Evolutionary conservation across 495 filamentous ascomycete species (phyloP).

Genomic region (Viridothelium virens): DNA sequence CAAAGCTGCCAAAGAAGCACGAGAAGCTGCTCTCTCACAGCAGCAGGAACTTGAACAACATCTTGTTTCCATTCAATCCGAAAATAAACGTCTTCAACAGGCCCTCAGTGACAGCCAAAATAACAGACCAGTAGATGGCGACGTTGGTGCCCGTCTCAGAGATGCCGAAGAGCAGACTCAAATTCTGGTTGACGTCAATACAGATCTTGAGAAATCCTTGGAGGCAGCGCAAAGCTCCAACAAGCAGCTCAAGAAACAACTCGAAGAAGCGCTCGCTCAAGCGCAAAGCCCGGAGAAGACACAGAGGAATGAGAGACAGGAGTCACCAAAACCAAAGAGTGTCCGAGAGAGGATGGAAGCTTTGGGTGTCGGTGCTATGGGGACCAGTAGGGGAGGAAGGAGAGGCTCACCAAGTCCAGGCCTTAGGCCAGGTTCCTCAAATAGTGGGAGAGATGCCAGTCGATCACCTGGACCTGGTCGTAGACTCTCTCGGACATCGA

Average conservation of each 20-base stretch:
- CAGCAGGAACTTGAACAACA: constrained; percentile 5
- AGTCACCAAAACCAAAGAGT: neutral
- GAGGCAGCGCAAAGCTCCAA: constrained; percentile 12
- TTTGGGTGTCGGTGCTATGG: neutral
- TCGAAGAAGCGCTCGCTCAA: neutral
- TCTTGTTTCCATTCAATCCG: neutral
- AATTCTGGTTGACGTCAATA: constrained; percentile 1
- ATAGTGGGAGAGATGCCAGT: neutral
- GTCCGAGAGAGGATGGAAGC: constrained; percentile 8
- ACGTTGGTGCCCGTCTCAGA: neutral
- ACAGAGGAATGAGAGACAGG: neutral
- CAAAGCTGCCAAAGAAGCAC: neutral
- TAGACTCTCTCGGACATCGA: neutral
- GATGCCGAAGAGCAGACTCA: constrained; percentile 5
- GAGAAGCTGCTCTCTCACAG: neutral
- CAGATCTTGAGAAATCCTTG: constrained; percentile 6
- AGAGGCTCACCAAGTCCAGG: constrained; percentile 2
- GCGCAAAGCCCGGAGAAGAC: neutral
- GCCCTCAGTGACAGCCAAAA: neutral
- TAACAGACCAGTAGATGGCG: neutral
- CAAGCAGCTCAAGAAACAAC: constrained; percentile 16
- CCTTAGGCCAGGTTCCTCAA: neutral
- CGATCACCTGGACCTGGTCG: neutral
- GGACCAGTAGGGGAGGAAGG: neutral
- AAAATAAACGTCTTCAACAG: neutral